These are phyloP conservation scores for Erucastrum elatum DNA, from an alignment of 345 rosid species.

Conservation along the genomic window DNA sequence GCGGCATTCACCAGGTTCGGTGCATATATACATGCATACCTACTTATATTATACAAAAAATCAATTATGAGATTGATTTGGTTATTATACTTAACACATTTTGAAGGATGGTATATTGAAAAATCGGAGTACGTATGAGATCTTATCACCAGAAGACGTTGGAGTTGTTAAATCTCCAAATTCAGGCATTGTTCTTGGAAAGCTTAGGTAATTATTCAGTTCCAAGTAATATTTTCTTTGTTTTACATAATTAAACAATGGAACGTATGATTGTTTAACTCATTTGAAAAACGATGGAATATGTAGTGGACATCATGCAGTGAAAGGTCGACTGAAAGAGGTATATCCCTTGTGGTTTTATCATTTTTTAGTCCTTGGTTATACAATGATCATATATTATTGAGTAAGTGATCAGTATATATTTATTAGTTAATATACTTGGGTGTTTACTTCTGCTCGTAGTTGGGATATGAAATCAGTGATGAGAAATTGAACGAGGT, in stretches of 20 bases:
- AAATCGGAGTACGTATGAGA: conserved; percentile 86
- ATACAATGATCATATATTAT: not conserved
- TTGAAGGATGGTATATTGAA: conserved; percentile 84
- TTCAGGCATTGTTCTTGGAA: conserved; percentile 85
- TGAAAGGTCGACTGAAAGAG: conserved; percentile 69
- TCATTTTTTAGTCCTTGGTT: not conserved
- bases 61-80: not conserved
- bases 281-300: not conserved
- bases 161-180: conserved; percentile 66
- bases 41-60: conserved; percentile 27
- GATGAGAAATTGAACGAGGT: conserved; percentile 62
- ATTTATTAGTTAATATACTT: not conserved
- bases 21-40: conserved; percentile 27
- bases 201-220: conserved; percentile 55
- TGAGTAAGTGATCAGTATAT: not conserved
- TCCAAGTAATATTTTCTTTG: not conserved
- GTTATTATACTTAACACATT: not conserved
- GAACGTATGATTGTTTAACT: not conserved
- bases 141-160: conserved; percentile 75
- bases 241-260: not conserved
- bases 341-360: not conserved
- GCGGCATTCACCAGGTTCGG: conserved; percentile 82
- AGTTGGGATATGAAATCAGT: conserved; percentile 83
- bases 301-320: conserved; percentile 87
- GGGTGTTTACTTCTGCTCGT: conserved; percentile 10